Evolutionary conservation across 768 basidiomycete genomes (phyloP), one percentile per base, ranked within the genome.

Genomic region (Pulveroboletus sp.): DNA sequence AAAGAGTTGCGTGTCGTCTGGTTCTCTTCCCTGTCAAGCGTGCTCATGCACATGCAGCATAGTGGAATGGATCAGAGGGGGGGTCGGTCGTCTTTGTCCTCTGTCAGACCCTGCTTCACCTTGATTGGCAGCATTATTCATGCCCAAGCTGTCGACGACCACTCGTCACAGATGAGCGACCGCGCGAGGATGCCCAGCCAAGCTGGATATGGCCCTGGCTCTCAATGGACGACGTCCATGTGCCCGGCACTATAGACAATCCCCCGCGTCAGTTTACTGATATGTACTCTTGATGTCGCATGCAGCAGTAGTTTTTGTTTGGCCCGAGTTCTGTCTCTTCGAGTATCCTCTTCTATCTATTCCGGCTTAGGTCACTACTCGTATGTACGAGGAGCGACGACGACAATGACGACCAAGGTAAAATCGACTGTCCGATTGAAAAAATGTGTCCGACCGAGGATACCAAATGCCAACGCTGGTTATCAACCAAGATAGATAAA

Each of bases 71-170:
- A 73, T 85, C 33, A 62, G 57, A 21, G 76, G 76, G 43, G 80
- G 77, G 39, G 85, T 85, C 61, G 47, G 78, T 72, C 18, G 30
- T 47, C 39, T 44, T 53, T 48, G 26, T 49, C 27, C 21, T 33
- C 33, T 48, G 28, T 40, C 21, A 33, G 50, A 37, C 39, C 31
- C 24, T 21, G 15, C 18, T 57, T 57, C 28, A 61, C 50, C 36
- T 51, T 38, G n/a, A 37, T 46, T 39, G 28, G 40, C 49, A 84
- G 82, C 77, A 82, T 49, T 73, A 78, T 44, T 80, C 85, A 2
- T 87, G 85, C 62, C 85, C 85, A 12, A 74, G 79, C 49, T 86
- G 85, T 64, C 81, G 85, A 41, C 70, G 69, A 18, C 65, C 69
- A 32, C 68, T 86, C 9, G 49, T 76, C n/a, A 37, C 56, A 9